Conservation (phyloP, 1,284 basidiomycete genomes). For the Moniliella sp. region DNA sequence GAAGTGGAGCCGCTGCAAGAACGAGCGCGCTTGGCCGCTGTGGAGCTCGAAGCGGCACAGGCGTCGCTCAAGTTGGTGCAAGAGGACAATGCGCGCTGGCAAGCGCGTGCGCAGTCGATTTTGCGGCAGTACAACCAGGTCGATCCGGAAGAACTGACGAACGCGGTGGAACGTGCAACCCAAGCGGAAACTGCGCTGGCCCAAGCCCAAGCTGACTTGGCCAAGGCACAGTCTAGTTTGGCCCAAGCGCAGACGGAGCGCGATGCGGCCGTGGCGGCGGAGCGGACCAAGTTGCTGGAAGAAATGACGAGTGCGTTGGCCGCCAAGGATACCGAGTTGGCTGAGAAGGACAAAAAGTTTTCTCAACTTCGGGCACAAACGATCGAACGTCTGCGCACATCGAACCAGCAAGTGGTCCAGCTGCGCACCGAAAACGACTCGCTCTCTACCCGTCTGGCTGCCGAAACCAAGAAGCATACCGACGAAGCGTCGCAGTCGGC, state of each 20-base stretch:
- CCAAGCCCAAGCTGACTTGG: conserved; percentile 1
- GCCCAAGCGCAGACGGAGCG: background rate
- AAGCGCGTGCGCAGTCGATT: conserved; percentile 57
- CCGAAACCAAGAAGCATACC: conserved; percentile 6
- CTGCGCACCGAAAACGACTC: background rate
- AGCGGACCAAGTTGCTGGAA: background rate
- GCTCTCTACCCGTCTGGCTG: conserved; percentile 4
- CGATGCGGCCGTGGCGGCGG: background rate
- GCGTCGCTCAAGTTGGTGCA: conserved; percentile 52
- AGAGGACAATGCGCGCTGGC: conserved; percentile 60
- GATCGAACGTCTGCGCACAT: conserved; percentile 36
- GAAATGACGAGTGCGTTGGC: conserved; percentile 7
- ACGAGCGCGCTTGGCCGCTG: conserved; percentile 46
- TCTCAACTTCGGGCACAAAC: conserved; percentile 36
- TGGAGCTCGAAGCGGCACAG: conserved; percentile 52
- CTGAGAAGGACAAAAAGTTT: conserved; percentile 53
- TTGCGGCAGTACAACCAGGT: conserved; percentile 71
- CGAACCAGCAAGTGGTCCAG: conserved; percentile 16
- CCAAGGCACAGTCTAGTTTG: background rate
- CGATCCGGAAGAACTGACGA: conserved; percentile 45
- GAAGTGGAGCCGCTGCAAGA: conserved; percentile 59
- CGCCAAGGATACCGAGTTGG: conserved; percentile 44
- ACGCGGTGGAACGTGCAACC: conserved; percentile 19
- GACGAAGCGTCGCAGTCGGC: conserved; percentile 20
- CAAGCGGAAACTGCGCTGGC: conserved; percentile 8